phyloP scores from a whole-genome alignment of 441 rosid species.

The Euphorbia celastroides region DNA sequence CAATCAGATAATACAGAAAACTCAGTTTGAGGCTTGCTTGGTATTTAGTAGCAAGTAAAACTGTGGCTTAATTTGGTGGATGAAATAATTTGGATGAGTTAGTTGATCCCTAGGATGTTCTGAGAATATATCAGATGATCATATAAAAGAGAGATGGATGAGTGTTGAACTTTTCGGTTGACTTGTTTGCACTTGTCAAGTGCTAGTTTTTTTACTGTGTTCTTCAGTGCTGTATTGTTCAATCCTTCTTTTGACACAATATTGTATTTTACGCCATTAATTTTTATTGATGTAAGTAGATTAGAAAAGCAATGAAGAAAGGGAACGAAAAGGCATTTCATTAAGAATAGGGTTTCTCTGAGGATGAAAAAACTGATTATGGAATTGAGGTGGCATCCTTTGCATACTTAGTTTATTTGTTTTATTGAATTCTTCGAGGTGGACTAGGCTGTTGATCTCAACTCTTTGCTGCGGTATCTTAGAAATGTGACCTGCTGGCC shows the following conservation, averaged over 20 bases:
- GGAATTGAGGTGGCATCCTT: neutral
- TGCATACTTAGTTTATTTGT: neutral
- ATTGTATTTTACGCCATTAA: neutral
- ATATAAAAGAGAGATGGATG: neutral
- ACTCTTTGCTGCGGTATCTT: neutral
- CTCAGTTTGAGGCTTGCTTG: too few relatives aligned
- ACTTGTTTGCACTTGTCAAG: too few relatives aligned
- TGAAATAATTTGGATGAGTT: too few relatives aligned
- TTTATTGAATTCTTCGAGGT: constrained; percentile 1
- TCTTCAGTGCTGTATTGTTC: too few relatives aligned
- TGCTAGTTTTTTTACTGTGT: neutral
- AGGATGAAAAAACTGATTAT: neutral
- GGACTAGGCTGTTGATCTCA: neutral
- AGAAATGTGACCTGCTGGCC: neutral
- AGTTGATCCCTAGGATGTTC: too few relatives aligned
- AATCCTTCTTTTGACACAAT: neutral
- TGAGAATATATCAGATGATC: neutral
- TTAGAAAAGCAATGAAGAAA: neutral
- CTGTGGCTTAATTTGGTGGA: too few relatives aligned
- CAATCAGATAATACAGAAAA: too few relatives aligned
- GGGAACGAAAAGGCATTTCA: neutral
- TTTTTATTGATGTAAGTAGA: neutral
- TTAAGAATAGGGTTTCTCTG: neutral
- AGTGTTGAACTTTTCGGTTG: neutral
- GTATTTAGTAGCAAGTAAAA: too few relatives aligned